phyloP scores from a whole-genome alignment of 768 basidiomycete genomes.

The Macrolepiota dolichaula region DNA sequence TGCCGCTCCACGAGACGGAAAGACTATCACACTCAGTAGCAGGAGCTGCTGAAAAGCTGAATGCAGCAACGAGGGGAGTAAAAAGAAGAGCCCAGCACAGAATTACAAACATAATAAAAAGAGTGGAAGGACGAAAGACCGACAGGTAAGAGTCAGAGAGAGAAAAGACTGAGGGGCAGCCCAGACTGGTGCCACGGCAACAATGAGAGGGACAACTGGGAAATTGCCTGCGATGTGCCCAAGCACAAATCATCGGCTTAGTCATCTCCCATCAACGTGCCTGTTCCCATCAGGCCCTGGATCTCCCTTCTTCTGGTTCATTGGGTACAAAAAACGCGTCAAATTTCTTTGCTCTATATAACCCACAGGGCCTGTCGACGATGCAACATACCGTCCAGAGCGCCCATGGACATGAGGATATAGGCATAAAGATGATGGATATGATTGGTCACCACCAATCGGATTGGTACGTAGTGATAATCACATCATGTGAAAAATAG shows the following conservation, averaged over 20 bases:
- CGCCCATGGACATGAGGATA: too few species aligned
- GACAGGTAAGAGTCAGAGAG: conserved; percentile 16
- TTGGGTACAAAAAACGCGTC: not conserved
- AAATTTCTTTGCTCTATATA: not conserved
- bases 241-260: not conserved
- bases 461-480: too few species aligned
- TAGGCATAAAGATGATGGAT: too few species aligned
- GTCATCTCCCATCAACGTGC: not conserved
- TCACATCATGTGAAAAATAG: too few species aligned
- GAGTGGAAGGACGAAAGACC: conserved; percentile 16
- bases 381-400: too few species aligned
- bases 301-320: not conserved
- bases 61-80: conserved; percentile 29
- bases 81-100: conserved; percentile 20
- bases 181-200: conserved; percentile 10
- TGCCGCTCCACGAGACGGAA: conserved; percentile 62
- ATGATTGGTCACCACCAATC: too few species aligned
- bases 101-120: conserved; percentile 17
- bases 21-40: conserved; percentile 63
- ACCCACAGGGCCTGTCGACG: not conserved
- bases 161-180: not conserved
- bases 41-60: conserved; percentile 39
- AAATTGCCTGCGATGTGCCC: not conserved
- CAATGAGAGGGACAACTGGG: not conserved
- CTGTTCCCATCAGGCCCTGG: not conserved